Evolutionary conservation across 2,329 filamentous ascomycete genomes (phyloP), one percentile per base, ranked within the genome.

Genomic region (Nemania bipapillata): DNA sequence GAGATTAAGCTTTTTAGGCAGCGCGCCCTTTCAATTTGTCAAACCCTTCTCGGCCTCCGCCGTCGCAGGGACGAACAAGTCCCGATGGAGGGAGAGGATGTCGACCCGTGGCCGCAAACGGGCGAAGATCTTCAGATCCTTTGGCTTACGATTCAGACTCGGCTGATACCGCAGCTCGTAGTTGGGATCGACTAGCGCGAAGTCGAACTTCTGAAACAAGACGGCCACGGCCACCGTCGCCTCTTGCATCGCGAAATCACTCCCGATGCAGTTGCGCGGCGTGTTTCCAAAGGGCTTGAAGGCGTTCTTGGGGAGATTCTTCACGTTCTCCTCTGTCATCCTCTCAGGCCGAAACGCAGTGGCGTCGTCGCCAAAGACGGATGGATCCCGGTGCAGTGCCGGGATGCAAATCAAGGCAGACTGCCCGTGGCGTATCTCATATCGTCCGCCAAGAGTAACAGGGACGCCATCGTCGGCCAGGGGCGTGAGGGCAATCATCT

Each of bases 301-400:
- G 37, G 26, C 26, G 59, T 70, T 65, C 12, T 52, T 66, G 5
- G 68, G 72, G 24, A 80, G 76, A 4, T 75, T 74, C 15, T 79
- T 77, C 63, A 83, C 81, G 11, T 80, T 79, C 17, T 79, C 81
- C 49, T 82, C 79, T 0, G 83, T 71, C 82, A 84, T 84, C n/a
- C 83, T 76, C 66, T 85, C 83, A 0, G 83, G 83, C 28, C 77
- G 76, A 70, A 83, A 85, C 5, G 79, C 78, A 12, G 81, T 79
- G 7, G 80, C 79, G 64, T 85, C 82, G 6, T 83, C 80, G 3
- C 83, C 83, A 53, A 78, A 85, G 1, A 82, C 79, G 5, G 71
- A 69, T 6, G 80, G 79, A 69, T 84, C 81, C 22, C 80, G 77
- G 67, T 84, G 81, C 0, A 84, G 65, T 45, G 77, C 79, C 3